These are phyloP conservation scores for Chytriomyces sp. DNA, from an alignment of 192 early-diverging fungal species.

Conservation along the genomic window DNA sequence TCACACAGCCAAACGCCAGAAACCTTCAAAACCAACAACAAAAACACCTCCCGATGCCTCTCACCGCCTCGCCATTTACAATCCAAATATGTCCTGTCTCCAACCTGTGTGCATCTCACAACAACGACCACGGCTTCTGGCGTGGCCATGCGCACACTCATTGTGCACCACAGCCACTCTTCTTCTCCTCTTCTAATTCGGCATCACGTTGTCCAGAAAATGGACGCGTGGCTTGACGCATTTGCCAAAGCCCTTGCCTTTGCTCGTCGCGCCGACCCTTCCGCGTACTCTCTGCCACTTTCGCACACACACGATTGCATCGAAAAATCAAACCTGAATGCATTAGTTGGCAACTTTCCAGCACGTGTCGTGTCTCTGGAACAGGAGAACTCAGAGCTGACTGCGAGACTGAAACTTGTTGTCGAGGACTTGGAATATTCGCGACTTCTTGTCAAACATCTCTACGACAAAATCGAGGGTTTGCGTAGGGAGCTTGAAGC, in stretches of 20 bases:
- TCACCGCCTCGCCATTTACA: neutral
- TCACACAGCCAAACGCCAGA: neutral
- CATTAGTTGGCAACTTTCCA: too few species aligned
- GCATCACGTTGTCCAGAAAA: conserved; percentile 15
- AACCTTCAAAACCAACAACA: neutral
- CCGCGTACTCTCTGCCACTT: too few species aligned
- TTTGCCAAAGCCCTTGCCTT: neutral
- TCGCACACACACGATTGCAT: neutral
- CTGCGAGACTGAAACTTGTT: too few species aligned
- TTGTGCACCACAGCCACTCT: neutral
- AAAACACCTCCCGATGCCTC: neutral
- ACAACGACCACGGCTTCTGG: neutral
- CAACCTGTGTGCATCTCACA: neutral
- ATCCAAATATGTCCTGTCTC: neutral
- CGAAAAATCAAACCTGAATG: neutral
- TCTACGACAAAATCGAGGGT: too few species aligned
- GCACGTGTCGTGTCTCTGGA: too few species aligned
- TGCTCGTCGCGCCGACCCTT: too few species aligned
- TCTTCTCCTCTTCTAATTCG: conserved; percentile 3
- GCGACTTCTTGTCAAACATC: too few species aligned
- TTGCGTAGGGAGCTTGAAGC: too few species aligned
- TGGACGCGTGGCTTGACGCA: conserved; percentile 4
- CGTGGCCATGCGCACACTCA: neutral
- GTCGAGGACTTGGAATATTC: too few species aligned
- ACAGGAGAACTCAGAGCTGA: too few species aligned